Conservation (phyloP, 2,329 filamentous ascomycete species). For the Ustulina deusta region DNA sequence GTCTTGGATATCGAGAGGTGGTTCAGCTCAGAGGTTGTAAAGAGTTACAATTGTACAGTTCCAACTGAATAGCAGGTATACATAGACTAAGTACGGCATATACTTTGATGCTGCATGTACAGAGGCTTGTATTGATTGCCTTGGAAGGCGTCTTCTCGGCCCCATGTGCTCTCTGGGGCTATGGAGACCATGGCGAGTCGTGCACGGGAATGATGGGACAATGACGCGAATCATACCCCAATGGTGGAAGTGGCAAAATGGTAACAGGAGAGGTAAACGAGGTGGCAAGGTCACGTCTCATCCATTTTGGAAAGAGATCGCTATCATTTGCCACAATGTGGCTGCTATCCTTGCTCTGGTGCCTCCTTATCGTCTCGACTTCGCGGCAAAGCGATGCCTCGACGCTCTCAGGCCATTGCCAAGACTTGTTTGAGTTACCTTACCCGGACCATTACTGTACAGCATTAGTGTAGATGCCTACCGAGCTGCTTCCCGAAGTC, state of each 20-base stretch:
- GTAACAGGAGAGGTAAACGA: slow-evolving; percentile 2
- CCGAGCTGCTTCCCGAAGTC: background rate
- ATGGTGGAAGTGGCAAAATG: slow-evolving; percentile 32
- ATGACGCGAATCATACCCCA: slow-evolving; percentile 26
- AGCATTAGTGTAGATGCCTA: background rate
- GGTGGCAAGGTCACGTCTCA: slow-evolving; percentile 31
- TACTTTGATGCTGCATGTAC: background rate
- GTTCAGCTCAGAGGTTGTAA: background rate
- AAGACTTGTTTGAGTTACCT: slow-evolving; percentile 17
- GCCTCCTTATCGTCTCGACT: background rate
- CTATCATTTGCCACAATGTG: slow-evolving; percentile 26
- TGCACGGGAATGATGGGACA: slow-evolving; percentile 29
- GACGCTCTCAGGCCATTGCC: background rate
- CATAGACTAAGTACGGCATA: too few species aligned
- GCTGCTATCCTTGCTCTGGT: slow-evolving; percentile 14
- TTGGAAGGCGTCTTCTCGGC: slow-evolving; percentile 6
- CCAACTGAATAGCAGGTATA: too few species aligned
- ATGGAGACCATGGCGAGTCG: slow-evolving; percentile 18
- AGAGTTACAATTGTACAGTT: too few species aligned
- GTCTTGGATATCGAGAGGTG: background rate
- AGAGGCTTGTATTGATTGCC: background rate
- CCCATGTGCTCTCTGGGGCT: background rate
- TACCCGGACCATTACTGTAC: slow-evolving; percentile 19
- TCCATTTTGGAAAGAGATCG: slow-evolving; percentile 27
- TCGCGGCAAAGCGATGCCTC: slow-evolving; percentile 10